These are phyloP conservation scores for Penicillium griseofulvum DNA, from an alignment of 2,329 filamentous ascomycete genomes.

Conservation along the genomic window DNA sequence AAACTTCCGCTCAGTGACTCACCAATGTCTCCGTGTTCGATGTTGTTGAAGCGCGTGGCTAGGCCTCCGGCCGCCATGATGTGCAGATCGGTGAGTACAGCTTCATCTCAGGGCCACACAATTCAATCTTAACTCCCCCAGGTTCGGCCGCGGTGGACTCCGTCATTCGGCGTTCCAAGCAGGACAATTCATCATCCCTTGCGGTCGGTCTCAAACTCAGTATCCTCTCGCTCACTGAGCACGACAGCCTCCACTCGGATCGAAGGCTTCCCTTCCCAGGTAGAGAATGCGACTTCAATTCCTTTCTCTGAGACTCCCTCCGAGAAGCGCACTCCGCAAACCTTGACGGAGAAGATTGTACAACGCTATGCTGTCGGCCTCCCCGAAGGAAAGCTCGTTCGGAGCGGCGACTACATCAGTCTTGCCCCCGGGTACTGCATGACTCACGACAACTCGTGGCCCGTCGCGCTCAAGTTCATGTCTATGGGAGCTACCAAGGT, in stretches of 20 bases:
- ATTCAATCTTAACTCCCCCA: neutral
- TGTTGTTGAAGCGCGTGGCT: constrained; percentile 5
- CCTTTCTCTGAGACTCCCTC: neutral
- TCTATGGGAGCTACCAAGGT: constrained; percentile 74
- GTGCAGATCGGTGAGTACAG: neutral
- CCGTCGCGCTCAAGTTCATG: constrained; percentile 76
- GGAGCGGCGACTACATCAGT: constrained; percentile 78
- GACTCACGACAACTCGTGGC: constrained; percentile 83
- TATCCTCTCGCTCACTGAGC: neutral
- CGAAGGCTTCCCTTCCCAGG: constrained; percentile 1
- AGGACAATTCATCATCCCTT: constrained; percentile 1
- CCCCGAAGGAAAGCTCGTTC: constrained; percentile 69
- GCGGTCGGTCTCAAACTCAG: neutral
- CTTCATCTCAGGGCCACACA: neutral
- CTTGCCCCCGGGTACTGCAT: constrained; percentile 71
- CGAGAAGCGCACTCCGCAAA: constrained; percentile 57
- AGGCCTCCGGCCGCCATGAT: neutral
- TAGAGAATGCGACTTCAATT: neutral
- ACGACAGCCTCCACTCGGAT: neutral
- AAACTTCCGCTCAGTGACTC: constrained; percentile 1
- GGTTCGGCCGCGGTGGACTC: constrained; percentile 1
- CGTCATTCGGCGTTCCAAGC: neutral
- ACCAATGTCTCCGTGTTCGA: constrained; percentile 7
- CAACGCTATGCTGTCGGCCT: constrained; percentile 78
- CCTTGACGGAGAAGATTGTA: constrained; percentile 88